Percentiles rank a stretch among this genome's conserved stretches.
Evolutionary conservation across 257 asterid species (phyloP).

Genomic region (Sherardia arvensis): DNA sequence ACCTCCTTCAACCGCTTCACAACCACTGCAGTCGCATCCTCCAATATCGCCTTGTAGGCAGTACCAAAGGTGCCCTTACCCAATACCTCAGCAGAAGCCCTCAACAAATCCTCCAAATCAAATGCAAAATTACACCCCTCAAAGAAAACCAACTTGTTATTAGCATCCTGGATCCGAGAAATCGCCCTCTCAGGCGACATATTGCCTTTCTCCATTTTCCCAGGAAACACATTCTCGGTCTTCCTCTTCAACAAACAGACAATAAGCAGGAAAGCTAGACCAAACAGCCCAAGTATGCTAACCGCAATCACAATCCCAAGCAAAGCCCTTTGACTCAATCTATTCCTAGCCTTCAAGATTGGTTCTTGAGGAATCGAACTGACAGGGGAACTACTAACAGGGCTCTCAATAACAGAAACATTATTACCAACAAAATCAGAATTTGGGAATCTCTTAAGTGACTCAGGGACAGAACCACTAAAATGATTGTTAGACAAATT

Average conservation of each 20-base stretch:
- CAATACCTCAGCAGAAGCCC: constrained; percentile 94
- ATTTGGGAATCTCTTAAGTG: constrained; percentile 73
- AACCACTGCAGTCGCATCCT: constrained; percentile 74
- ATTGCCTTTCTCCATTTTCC: constrained; percentile 60
- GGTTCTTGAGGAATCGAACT: constrained; percentile 40
- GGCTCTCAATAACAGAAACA: constrained; percentile 35
- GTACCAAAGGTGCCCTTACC: constrained; percentile 90
- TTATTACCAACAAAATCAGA: constrained; percentile 53
- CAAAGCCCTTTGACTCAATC: constrained; percentile 57
- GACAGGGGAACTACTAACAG: constrained; percentile 30
- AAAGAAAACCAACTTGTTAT: constrained; percentile 68
- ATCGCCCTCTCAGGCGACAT: constrained; percentile 74
- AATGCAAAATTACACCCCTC: constrained; percentile 84
- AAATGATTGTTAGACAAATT: constrained; percentile 68
- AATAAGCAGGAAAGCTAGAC: constrained; percentile 52
- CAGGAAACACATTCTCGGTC: constrained; percentile 36
- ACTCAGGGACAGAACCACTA: constrained; percentile 67
- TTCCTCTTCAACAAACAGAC: constrained; percentile 47
- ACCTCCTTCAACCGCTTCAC: constrained; percentile 94
- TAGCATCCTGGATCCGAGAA: constrained; percentile 61
- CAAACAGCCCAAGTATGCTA: constrained; percentile 58
- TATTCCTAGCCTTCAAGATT: constrained; percentile 29
- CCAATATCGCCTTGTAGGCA: constrained; percentile 77
- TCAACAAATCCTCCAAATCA: constrained; percentile 85
- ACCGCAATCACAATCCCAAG: constrained; percentile 63